These are phyloP conservation scores for Penicillium sp. DNA, from an alignment of 2,329 filamentous ascomycete species.

Conservation along the genomic window DNA sequence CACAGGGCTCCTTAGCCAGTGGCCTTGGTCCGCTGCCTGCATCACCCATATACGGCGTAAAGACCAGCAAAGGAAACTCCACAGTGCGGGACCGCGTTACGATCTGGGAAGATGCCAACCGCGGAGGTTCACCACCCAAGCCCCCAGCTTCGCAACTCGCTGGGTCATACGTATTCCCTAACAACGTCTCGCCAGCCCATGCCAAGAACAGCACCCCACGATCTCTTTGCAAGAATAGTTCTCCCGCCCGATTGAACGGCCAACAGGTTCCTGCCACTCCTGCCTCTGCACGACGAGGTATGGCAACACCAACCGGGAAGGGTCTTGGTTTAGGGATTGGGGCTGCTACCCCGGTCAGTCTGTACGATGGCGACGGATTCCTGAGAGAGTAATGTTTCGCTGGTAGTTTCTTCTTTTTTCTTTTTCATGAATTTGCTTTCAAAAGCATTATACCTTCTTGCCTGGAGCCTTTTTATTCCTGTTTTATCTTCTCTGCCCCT, in stretches of 20 bases:
- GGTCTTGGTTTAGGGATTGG: slow-evolving; percentile 28
- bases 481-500: slow-evolving; percentile 1
- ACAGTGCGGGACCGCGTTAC: slow-evolving; percentile 27
- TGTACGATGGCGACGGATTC: slow-evolving; percentile 44
- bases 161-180: slow-evolving; percentile 12
- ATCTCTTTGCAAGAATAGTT: slow-evolving; percentile 13
- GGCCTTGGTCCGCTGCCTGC: slow-evolving; percentile 7
- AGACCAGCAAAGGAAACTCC: slow-evolving; percentile 9
- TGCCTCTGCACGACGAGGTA: slow-evolving; percentile 16
- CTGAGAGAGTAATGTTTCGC: slow-evolving; percentile 30
- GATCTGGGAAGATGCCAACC: slow-evolving; percentile 39
- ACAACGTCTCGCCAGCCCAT: slow-evolving; percentile 13
- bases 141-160: slow-evolving; percentile 3
- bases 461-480: slow-evolving; percentile 3
- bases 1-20: slow-evolving; percentile 3
- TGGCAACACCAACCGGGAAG: slow-evolving; percentile 28
- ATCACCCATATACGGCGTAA: slow-evolving; percentile 5
- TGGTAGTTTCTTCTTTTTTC: not conserved
- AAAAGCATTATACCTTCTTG: slow-evolving; percentile 18
- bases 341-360: slow-evolving; percentile 41
- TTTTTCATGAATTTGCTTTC: slow-evolving; percentile 4
- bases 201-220: slow-evolving; percentile 13
- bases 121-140: slow-evolving; percentile 14
- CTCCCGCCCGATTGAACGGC: slow-evolving; percentile 14
- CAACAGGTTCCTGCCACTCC: slow-evolving; percentile 13